Evolutionary conservation across 2,329 filamentous ascomycete genomes (phyloP).

Genomic region (Fusarium udum): DNA sequence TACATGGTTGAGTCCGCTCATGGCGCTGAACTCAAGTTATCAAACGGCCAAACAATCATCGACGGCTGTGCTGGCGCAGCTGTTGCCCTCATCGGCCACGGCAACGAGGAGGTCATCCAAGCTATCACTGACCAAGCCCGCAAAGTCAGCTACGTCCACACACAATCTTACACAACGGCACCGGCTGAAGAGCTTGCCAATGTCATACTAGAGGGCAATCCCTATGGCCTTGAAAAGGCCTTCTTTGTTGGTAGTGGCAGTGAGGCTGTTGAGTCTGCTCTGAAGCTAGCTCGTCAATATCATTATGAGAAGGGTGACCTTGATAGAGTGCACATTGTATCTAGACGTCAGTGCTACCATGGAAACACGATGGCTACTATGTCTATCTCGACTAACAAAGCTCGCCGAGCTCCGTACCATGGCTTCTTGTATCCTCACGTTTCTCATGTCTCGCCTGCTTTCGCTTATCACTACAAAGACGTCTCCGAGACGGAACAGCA

Average conservation of each 20-base stretch:
- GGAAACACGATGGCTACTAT: constrained; percentile 19
- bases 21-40: neutral
- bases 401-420: neutral
- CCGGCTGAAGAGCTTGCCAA: constrained; percentile 12
- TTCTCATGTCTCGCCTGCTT: constrained; percentile 14
- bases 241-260: constrained; percentile 41
- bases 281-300: constrained; percentile 61
- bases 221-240: constrained; percentile 31
- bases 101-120: constrained; percentile 7
- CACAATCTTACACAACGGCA: constrained; percentile 15
- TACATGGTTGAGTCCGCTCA: constrained; percentile 11
- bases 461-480: constrained; percentile 1
- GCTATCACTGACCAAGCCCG: constrained; percentile 12
- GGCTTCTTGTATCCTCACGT: constrained; percentile 12
- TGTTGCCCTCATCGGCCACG: constrained; percentile 4
- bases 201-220: neutral
- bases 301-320: constrained; percentile 34
- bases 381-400: constrained; percentile 17
- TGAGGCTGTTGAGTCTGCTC: constrained; percentile 56
- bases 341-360: constrained; percentile 9
- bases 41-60: constrained; percentile 1
- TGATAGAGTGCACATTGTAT: neutral
- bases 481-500: neutral
- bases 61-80: constrained; percentile 13
- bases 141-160: constrained; percentile 16